Base-by-base conservation (phyloP, 139 green algal genomes). In the Pycnococcus provasolii region DNA sequence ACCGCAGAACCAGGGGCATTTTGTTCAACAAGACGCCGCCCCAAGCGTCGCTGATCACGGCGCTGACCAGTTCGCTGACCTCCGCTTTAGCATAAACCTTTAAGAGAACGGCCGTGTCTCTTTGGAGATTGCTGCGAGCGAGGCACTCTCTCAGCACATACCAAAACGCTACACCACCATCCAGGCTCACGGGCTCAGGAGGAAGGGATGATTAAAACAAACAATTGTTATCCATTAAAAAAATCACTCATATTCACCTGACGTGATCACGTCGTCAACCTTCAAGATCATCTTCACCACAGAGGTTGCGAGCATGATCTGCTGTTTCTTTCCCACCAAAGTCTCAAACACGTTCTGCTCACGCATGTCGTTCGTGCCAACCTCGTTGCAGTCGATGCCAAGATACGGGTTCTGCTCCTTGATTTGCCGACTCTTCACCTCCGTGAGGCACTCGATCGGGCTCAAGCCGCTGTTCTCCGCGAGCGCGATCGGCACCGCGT, bases 201-300 rank as follows among this genome's bases (percentile, higher is more conserved):
- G 26, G 26, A 26, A 26, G 26, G 26, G 26, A 26, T 26, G 26
- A 26, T 26, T 26, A 26, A 26, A 26, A 26, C 26, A 26, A 26
- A 26, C 26, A 26, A 26, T 26, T 26, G 26, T 26, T 26, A 26
- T 26, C 53, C 53, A 26, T 60, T 4, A 26, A 64, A 5, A 4
- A 8, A 4, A 13, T 73, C 11, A 73, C 11, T 62, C 59, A 42
- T 73, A 73, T 9, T 15, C 55, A 45, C 41, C 53, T n/a, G 67
- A 13, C n/a, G 51, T 82, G 64, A 99, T 98, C 43, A 98, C 86
- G 67, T 99, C 93, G 59, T 99, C 93, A 61, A 99, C 96, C 73
- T 99, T 99, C 3, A 99, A 74, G 60, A 99, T 99, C 90, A 99
- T 96, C 77, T 96, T 97, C 81, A 92, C 96, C 40, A 97, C 89